A percentile compares a stretch with the other conserved stretches of the same genome.
Evolutionary conservation across 2,329 filamentous ascomycete genomes (phyloP).

Genomic region (Trichoderma endophyticum): DNA sequence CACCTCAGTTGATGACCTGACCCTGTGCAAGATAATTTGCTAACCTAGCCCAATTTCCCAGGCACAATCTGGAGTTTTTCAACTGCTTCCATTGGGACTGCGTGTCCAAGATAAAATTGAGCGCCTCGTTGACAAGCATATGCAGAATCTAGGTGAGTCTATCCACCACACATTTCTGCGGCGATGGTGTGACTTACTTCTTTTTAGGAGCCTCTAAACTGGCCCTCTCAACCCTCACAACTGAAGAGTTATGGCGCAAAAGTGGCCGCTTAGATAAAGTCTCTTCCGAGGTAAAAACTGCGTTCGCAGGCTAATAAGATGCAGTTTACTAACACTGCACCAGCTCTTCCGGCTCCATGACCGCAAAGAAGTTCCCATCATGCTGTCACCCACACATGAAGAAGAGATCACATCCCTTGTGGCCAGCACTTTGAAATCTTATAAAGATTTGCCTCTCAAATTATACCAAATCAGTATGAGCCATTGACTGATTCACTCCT

Average conservation of each 20-base stretch:
- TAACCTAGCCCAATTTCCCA: slow-evolving; percentile 30
- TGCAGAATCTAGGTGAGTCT: slow-evolving; percentile 65
- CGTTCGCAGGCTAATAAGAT: too few relatives aligned
- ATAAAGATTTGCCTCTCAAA: slow-evolving; percentile 79
- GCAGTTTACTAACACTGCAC: slow-evolving; percentile 23
- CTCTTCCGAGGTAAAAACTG: slow-evolving; percentile 61
- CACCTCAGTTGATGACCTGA: too few relatives aligned
- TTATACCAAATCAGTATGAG: slow-evolving; percentile 82
- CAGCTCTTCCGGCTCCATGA: slow-evolving; percentile 79
- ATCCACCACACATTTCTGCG: background rate
- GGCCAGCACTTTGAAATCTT: slow-evolving; percentile 68
- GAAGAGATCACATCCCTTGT: slow-evolving; percentile 91
- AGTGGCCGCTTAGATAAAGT: slow-evolving; percentile 77
- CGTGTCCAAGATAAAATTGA: slow-evolving; percentile 89
- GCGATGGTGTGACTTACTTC: background rate
- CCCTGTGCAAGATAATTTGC: background rate
- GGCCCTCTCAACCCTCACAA: slow-evolving; percentile 79
- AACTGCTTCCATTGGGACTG: slow-evolving; percentile 81
- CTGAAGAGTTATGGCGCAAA: slow-evolving; percentile 76
- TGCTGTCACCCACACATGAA: slow-evolving; percentile 91
- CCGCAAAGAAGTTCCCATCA: slow-evolving; percentile 68
- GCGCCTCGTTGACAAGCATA: slow-evolving; percentile 80
- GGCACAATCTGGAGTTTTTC: slow-evolving; percentile 88
- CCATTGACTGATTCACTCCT: too few relatives aligned
- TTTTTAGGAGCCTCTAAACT: slow-evolving; percentile 71